Percentiles rank a stretch among this genome's conserved stretches.
These are phyloP conservation scores for Fusarium ramigenum DNA, from an alignment of 2,329 filamentous ascomycete species.

Conservation along the genomic window DNA sequence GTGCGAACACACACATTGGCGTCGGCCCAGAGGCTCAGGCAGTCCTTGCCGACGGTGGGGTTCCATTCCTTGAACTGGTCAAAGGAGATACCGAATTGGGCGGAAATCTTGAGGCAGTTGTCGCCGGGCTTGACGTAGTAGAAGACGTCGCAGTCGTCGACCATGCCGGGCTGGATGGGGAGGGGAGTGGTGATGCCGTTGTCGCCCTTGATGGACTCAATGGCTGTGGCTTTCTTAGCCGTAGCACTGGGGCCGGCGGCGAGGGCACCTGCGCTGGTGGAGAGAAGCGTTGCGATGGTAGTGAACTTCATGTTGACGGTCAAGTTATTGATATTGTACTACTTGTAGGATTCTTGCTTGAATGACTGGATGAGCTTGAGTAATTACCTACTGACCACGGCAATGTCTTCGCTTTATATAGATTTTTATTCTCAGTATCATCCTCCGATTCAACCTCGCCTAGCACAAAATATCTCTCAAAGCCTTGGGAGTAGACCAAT, in stretches of 20 bases:
- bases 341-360: fast-evolving
- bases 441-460: neutral
- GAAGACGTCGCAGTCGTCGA: conserved; percentile 7
- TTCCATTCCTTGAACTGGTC: conserved; percentile 12
- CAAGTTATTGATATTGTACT: neutral
- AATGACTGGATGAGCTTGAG: neutral
- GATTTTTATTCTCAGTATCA: neutral
- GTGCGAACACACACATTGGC: conserved; percentile 4
- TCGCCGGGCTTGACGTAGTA: neutral
- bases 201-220: neutral
- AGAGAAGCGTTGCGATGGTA: neutral
- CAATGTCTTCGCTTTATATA: neutral
- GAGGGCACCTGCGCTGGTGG: neutral
- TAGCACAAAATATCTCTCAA: neutral
- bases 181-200: conserved; percentile 15
- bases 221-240: neutral
- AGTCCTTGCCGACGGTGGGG: neutral
- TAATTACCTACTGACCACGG: fast-evolving
- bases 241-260: neutral
- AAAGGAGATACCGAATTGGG: neutral
- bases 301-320: conserved; percentile 1
- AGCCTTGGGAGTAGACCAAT: no score
- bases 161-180: conserved; percentile 19
- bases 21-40: conserved; percentile 1
- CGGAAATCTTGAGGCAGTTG: neutral